These are phyloP conservation scores for Chiua sp. DNA, from an alignment of 1,284 basidiomycete genomes.

Conservation along the genomic window DNA sequence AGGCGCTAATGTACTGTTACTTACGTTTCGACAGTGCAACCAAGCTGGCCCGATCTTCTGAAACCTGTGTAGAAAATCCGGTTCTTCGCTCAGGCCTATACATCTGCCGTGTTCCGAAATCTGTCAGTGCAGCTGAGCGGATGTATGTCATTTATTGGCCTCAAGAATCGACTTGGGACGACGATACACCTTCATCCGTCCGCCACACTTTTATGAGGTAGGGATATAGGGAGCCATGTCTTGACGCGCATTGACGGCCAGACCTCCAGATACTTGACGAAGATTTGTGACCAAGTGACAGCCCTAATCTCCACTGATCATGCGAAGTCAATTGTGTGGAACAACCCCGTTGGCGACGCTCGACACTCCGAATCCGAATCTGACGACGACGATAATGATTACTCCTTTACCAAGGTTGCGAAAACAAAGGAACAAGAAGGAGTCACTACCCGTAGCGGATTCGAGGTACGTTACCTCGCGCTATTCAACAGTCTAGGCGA, in stretches of 20 bases:
- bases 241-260: not conserved
- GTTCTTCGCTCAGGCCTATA: constrained; percentile 58
- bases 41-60: constrained; percentile 16
- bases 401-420: constrained; percentile 58
- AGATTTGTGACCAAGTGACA: constrained; percentile 56
- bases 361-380: constrained; percentile 29
- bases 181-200: constrained; percentile 51
- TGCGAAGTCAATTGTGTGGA: constrained; percentile 48
- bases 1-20: not conserved
- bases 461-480: constrained; percentile 37
- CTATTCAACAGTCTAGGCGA: not conserved
- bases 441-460: constrained; percentile 46
- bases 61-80: constrained; percentile 25
- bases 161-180: constrained; percentile 63
- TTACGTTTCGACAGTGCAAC: constrained; percentile 14
- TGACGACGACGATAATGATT: constrained; percentile 48
- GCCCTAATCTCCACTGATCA: constrained; percentile 55
- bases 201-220: constrained; percentile 65
- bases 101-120: constrained; percentile 30
- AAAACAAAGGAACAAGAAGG: constrained; percentile 63
- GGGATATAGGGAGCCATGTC: not conserved
- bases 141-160: constrained; percentile 66
- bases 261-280: constrained; percentile 54
- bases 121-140: constrained; percentile 19
- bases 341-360: constrained; percentile 36